Percentiles rank a stretch among this genome's conserved stretches.
Conservation (phyloP, 2,329 filamentous ascomycete species). For the Neofusicoccum sp. region DNA sequence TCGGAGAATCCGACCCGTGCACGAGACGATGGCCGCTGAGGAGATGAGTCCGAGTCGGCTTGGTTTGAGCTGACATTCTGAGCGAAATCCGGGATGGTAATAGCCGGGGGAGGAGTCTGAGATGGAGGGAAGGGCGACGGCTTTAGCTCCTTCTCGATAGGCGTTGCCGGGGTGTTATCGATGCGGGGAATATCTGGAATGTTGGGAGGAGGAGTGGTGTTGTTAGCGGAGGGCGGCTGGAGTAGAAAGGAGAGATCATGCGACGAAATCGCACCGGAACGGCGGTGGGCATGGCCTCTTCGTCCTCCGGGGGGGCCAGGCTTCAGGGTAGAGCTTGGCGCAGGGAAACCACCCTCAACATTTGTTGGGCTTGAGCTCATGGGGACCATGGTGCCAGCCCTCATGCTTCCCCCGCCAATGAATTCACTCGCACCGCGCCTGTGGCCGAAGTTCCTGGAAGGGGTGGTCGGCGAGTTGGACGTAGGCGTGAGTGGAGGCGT, state of each 20-base stretch:
- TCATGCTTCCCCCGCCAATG: conserved; percentile 68
- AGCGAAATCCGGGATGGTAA: conserved; percentile 33
- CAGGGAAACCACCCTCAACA: conserved; percentile 60
- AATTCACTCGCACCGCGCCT: conserved; percentile 84
- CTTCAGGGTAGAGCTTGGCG: conserved; percentile 53
- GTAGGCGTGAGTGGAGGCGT: conserved; percentile 44
- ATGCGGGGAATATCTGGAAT: conserved; percentile 11
- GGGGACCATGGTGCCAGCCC: conserved; percentile 53
- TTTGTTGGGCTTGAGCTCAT: conserved; percentile 73
- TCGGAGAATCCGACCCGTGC: conserved; percentile 82
- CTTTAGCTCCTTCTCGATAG: conserved; percentile 4
- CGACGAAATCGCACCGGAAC: conserved; percentile 79
- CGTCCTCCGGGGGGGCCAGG: conserved; percentile 56
- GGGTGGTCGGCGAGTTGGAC: conserved; percentile 41
- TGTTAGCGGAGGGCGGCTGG: conserved; percentile 55
- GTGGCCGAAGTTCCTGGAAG: conserved; percentile 64
- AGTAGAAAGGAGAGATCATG: conserved; percentile 77
- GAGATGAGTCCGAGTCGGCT: conserved; percentile 36
- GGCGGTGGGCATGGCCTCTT: conserved; percentile 76
- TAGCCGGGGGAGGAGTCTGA: conserved; percentile 31
- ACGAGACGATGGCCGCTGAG: conserved; percentile 50
- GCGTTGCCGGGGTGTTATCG: conserved; percentile 18
- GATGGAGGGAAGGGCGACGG: conserved; percentile 11
- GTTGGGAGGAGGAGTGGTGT: conserved; percentile 60
- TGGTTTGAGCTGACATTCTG: conserved; percentile 29